Base-by-base conservation (phyloP, 176 grass and related monocot genomes). In the Hyparrhenia diplandra region DNA sequence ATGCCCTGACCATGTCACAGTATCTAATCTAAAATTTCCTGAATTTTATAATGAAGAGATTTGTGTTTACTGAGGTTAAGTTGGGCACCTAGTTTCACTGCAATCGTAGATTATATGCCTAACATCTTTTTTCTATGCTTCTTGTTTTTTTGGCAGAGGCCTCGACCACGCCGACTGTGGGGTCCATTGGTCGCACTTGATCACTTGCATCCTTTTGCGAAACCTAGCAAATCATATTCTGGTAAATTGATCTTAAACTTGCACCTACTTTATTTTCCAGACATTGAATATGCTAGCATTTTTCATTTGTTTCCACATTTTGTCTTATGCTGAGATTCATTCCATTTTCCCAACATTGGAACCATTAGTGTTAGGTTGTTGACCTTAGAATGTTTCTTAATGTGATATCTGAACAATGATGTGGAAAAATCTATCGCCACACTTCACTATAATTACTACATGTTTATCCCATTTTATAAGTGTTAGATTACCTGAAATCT, bases 151-250 rank as follows among this genome's bases (percentile, higher is more conserved):
- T 78, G 54, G 45, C 87, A 99, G 96, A 93, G 77, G 80, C 86
- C 80, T 73, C 47, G 90, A 11, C 77, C 86, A 69, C 84, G 85
- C 76, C 91, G 87, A 76, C 85, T 99, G 84, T 95, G 93, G 96
- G 96, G 96, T 57, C 93, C 96, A 18, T 64, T 95, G 88, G 67
- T 20, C 5, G 81, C 89, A 73, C 87, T 95, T 51, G 87, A 90
- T 76, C 62, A 88, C 57, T 69, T 95, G 46, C 90, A 99, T 68
- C 90, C 96, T 65, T 95, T 89, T 62, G 74, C 70, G 24, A 78
- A 89, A 73, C 88, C 90, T 58, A 93, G 93, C 68, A 79, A 80
- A 74, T 40, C 73, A 35, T 89, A 95, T 62, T 76, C 84, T 82
- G 96, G 92, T 98, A 98, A 70, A 18, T 45, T 76, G 24, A 32